These are phyloP conservation scores for Chlorociboria aeruginascens DNA, from an alignment of 495 filamentous ascomycete species.

Conservation along the genomic window DNA sequence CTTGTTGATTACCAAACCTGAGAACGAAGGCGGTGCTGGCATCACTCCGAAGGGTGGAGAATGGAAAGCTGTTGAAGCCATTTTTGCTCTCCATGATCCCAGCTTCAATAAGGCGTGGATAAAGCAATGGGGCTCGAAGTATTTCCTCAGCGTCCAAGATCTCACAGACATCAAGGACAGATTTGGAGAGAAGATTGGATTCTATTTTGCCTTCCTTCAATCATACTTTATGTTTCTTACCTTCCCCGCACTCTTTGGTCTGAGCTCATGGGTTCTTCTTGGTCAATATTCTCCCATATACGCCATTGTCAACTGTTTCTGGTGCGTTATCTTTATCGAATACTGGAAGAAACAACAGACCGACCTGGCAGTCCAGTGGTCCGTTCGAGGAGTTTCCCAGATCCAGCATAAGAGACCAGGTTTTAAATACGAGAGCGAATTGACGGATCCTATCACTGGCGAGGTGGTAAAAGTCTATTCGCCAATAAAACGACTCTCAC, in stretches of 20 bases:
- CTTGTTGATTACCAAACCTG: constrained; percentile 73
- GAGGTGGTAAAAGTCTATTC: constrained; percentile 72
- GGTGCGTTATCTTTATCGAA: constrained; percentile 87
- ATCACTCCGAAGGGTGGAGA: constrained; percentile 72
- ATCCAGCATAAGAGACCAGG: constrained; percentile 66
- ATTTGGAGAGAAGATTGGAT: constrained; percentile 89
- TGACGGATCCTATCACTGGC: constrained; percentile 72
- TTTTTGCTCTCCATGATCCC: constrained; percentile 86
- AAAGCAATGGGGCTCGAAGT: constrained; percentile 74
- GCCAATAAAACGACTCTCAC: constrained; percentile 58
- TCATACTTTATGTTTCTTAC: constrained; percentile 80
- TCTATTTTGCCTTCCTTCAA: constrained; percentile 94
- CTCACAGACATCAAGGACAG: constrained; percentile 74
- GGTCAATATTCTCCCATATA: constrained; percentile 79
- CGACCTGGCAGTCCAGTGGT: constrained; percentile 85
- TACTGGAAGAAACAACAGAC: constrained; percentile 94
- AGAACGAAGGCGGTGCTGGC: constrained; percentile 75
- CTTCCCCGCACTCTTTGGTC: constrained; percentile 76
- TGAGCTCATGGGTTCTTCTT: constrained; percentile 68
- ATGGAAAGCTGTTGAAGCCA: constrained; percentile 73
- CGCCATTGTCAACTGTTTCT: constrained; percentile 67
- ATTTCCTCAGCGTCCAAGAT: constrained; percentile 64
- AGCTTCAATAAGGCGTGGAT: constrained; percentile 85
- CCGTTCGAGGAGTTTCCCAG: constrained; percentile 73
- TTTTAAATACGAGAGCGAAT: constrained; percentile 66